phyloP scores from a whole-genome alignment of 2,329 filamentous ascomycete genomes.

The Colletotrichum tropicale region DNA sequence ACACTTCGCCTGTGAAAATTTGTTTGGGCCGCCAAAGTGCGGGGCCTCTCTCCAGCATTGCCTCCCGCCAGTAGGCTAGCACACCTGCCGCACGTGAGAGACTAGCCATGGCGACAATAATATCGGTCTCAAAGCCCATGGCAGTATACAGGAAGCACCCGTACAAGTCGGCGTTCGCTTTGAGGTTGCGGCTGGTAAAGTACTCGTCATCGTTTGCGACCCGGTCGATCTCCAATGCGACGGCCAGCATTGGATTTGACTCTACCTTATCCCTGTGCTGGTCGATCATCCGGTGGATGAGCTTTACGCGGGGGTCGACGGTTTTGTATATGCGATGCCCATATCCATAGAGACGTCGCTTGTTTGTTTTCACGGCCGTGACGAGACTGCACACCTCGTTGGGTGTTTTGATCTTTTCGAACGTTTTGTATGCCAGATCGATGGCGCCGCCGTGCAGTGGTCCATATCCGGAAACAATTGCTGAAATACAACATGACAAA shows the following conservation, averaged over 20 bases:
- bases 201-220: constrained; percentile 38
- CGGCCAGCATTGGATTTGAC: constrained; percentile 35
- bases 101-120: constrained; percentile 31
- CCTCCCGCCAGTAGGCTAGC: constrained; percentile 34
- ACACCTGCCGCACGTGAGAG: constrained; percentile 29
- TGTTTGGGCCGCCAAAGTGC: constrained; percentile 33
- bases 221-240: constrained; percentile 41
- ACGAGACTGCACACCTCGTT: constrained; percentile 42
- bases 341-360: constrained; percentile 47
- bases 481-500: constrained; percentile 39
- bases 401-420: constrained; percentile 38
- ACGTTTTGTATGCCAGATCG: constrained; percentile 48
- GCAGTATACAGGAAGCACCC: constrained; percentile 45
- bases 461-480: constrained; percentile 19
- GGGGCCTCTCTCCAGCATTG: constrained; percentile 26
- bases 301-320: constrained; percentile 37
- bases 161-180: constrained; percentile 50
- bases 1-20: constrained; percentile 18
- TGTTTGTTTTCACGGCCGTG: constrained; percentile 42
- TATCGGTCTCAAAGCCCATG: constrained; percentile 27
- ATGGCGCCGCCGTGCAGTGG: constrained; percentile 52
- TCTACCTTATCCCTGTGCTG: constrained; percentile 21
- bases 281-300: constrained; percentile 31
- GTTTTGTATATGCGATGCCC: constrained; percentile 42
- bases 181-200: constrained; percentile 38